A percentile compares a stretch with the other conserved stretches of the same genome.
Conservation (phyloP, 2,329 filamentous ascomycete genomes). For the Colletotrichum viniferum region DNA sequence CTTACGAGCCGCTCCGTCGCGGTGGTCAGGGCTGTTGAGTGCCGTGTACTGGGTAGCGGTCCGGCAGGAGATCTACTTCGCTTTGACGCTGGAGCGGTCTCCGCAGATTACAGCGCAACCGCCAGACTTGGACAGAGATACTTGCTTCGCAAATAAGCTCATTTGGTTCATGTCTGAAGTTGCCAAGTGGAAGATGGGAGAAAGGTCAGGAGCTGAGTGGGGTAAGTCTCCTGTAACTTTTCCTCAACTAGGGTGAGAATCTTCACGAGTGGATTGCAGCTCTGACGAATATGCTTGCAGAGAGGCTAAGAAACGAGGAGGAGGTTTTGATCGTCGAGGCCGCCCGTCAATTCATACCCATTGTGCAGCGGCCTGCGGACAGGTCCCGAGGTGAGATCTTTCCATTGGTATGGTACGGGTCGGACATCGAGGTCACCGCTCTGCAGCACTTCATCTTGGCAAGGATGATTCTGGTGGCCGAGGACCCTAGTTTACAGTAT, state of each 20-base stretch:
- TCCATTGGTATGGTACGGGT: slow-evolving; percentile 42
- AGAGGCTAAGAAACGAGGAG: background rate
- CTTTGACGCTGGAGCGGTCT: slow-evolving; percentile 40
- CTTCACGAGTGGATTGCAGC: background rate
- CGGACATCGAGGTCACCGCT: slow-evolving; percentile 43
- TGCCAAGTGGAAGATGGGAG: slow-evolving; percentile 45
- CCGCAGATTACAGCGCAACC: slow-evolving; percentile 40
- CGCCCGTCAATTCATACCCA: slow-evolving; percentile 25
- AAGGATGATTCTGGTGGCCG: slow-evolving; percentile 42
- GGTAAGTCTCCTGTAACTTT: slow-evolving; percentile 27
- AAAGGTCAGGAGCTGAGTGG: slow-evolving; percentile 39
- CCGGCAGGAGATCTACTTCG: slow-evolving; percentile 45
- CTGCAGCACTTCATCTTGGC: slow-evolving; percentile 44
- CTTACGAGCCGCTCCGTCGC: slow-evolving; percentile 38
- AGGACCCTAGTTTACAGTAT: slow-evolving; percentile 41
- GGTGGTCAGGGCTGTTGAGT: slow-evolving; percentile 40
- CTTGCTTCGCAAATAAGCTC: slow-evolving; percentile 42
- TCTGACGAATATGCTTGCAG: background rate
- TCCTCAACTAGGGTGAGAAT: slow-evolving; percentile 17
- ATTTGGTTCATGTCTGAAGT: slow-evolving; percentile 46
- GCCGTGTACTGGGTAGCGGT: slow-evolving; percentile 47
- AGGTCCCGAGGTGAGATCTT: slow-evolving; percentile 43
- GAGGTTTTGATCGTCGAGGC: background rate
- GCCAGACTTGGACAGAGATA: slow-evolving; percentile 34
- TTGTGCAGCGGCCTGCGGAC: slow-evolving; percentile 37